A percentile compares a stretch with the other conserved stretches of the same genome.
These are phyloP conservation scores for Russula sp. DNA, from an alignment of 768 basidiomycete genomes.

Conservation along the genomic window DNA sequence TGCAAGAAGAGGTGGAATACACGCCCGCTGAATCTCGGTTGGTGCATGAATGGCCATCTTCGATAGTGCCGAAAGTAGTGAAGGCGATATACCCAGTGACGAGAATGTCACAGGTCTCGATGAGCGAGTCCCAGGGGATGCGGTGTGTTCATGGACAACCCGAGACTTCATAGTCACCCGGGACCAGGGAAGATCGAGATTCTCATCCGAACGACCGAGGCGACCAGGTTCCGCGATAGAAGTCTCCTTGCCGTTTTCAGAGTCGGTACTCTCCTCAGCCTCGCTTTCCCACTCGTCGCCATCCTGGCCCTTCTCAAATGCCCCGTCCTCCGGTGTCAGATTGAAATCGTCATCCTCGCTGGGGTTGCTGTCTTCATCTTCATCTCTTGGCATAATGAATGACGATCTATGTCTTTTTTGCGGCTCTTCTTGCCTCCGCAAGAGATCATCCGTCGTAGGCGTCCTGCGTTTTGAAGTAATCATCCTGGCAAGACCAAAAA, in stretches of 20 bases:
- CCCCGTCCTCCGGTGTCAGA: neutral
- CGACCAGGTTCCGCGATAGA: neutral
- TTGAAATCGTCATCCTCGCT: constrained; percentile 6
- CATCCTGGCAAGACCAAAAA: constrained; percentile 24
- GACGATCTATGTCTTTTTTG: constrained; percentile 18
- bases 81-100: constrained; percentile 50
- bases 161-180: constrained; percentile 23
- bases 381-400: constrained; percentile 22
- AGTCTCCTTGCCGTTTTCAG: neutral
- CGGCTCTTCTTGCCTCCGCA: constrained; percentile 31
- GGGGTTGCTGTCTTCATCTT: constrained; percentile 16
- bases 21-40: constrained; percentile 84
- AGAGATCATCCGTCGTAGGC: constrained; percentile 31
- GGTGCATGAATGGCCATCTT: constrained; percentile 82
- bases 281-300: neutral
- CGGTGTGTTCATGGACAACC: constrained; percentile 11
- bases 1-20: constrained; percentile 78
- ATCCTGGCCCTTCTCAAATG: neutral
- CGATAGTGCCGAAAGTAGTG: constrained; percentile 56
- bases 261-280: constrained; percentile 6
- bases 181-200: constrained; percentile 13
- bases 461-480: constrained; percentile 27
- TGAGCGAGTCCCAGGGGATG: constrained; percentile 3
- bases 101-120: constrained; percentile 36
- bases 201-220: neutral